Conservation (phyloP, 176 grass and related monocot species). For the Oryza meyeriana region DNA sequence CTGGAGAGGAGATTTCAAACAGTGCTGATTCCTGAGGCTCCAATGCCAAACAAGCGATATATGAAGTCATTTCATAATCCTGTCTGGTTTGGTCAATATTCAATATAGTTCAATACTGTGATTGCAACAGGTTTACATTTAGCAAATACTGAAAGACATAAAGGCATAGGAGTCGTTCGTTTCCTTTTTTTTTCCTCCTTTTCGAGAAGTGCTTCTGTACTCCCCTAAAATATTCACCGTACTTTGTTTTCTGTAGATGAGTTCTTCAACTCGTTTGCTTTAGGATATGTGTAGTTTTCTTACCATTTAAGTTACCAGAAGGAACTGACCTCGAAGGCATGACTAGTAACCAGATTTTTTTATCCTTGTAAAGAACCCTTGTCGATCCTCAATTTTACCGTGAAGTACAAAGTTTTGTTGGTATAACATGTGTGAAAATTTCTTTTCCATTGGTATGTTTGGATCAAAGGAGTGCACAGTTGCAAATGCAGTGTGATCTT, state of each 20-base stretch:
- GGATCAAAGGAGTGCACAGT: not conserved
- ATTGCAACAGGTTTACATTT: constrained; percentile 43
- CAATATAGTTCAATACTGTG: constrained; percentile 23
- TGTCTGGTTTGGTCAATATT: constrained; percentile 32
- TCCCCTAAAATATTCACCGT: constrained; percentile 35
- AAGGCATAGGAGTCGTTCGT: constrained; percentile 33
- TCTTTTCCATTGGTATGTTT: not conserved
- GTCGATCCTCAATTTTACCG: constrained; percentile 12
- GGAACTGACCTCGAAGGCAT: constrained; percentile 36
- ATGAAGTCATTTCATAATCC: constrained; percentile 21
- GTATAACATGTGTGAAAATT: not conserved
- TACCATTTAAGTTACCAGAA: constrained; percentile 28
- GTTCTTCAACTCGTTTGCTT: constrained; percentile 13
- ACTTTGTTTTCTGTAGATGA: constrained; percentile 13
- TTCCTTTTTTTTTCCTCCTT: not conserved
- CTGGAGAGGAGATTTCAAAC: constrained; percentile 40
- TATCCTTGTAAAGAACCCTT: constrained; percentile 34
- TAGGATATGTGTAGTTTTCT: constrained; percentile 34
- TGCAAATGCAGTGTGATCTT: not conserved
- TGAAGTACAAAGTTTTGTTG: constrained; percentile 25
- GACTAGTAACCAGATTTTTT: constrained; percentile 18
- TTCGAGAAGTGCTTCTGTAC: constrained; percentile 35
- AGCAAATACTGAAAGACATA: constrained; percentile 24
- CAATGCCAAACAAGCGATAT: constrained; percentile 13
- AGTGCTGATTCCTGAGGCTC: constrained; percentile 34